These are phyloP conservation scores for Dendrobium officinale DNA, from an alignment of 106 monocot species.

Conservation along the genomic window DNA sequence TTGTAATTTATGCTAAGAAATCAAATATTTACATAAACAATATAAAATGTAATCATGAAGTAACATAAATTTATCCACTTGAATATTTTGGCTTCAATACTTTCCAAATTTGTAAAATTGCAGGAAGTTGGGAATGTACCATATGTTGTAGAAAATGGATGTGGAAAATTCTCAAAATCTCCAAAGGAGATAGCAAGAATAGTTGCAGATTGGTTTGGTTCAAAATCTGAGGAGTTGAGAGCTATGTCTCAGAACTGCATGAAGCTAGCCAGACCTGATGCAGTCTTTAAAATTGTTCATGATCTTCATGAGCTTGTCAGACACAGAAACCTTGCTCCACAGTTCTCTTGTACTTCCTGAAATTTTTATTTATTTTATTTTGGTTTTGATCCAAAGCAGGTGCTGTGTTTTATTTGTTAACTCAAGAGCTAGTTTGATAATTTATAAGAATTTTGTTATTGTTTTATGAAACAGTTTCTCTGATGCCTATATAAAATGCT, in stretches of 20 bases:
- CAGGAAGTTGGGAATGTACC: constrained; percentile 99
- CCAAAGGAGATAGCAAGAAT: constrained; percentile 79
- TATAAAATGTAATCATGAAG: no score
- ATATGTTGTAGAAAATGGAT: constrained; percentile 94
- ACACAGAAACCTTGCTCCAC: constrained; percentile 49
- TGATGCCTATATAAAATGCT: not conserved
- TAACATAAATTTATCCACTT: no score
- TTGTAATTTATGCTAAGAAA: no score
- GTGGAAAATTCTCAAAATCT: constrained; percentile 79
- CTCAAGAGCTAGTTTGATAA: not conserved
- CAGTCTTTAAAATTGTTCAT: constrained; percentile 95
- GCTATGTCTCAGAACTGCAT: constrained; percentile 76
- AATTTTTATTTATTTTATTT: not conserved
- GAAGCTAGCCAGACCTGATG: constrained; percentile 77
- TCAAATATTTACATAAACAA: no score
- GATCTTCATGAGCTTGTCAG: constrained; percentile 93
- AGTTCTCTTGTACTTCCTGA: constrained; percentile 40
- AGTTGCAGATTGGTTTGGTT: constrained; percentile 85
- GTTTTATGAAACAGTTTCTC: not conserved
- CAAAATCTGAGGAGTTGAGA: constrained; percentile 59
- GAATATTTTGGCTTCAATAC: no score
- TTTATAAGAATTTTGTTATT: not conserved
- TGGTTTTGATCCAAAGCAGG: not conserved
- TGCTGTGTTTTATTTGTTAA: not conserved
- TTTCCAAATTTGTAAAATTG: not conserved